Conservation (phyloP, 495 filamentous ascomycete species). For the Polyplosphaeria fusca region DNA sequence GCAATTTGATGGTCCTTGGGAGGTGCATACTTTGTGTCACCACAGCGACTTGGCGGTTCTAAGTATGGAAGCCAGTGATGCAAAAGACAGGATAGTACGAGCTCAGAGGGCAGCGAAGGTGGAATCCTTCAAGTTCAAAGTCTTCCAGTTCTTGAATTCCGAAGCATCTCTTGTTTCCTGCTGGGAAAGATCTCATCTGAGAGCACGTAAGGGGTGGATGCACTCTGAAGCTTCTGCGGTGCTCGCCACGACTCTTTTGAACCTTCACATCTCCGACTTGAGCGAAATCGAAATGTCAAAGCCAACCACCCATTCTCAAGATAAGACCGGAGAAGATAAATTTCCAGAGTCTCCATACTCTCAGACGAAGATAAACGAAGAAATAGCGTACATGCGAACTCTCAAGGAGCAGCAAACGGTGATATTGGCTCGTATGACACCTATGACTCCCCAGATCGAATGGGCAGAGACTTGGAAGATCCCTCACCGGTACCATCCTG, state of each 20-base stretch:
- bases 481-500: constrained; percentile 4
- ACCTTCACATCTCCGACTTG: no score
- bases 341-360: not conserved
- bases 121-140: not conserved
- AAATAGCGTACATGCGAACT: not conserved
- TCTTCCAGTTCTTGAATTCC: constrained; percentile 9
- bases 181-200: constrained; percentile 10
- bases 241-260: constrained; percentile 4
- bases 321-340: not conserved
- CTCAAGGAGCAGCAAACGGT: not conserved
- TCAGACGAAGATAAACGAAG: constrained; percentile 1
- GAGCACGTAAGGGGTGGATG: not conserved
- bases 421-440: not conserved
- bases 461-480: constrained; percentile 8
- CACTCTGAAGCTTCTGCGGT: constrained; percentile 14
- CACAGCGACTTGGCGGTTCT: constrained; percentile 4
- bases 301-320: no score
- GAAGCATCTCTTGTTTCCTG: constrained; percentile 6
- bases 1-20: constrained; percentile 3
- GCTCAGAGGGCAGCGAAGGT: constrained; percentile 7
- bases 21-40: constrained; percentile 15
- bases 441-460: not conserved
- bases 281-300: no score
- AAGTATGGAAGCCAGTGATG: not conserved
- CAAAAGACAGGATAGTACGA: not conserved